A percentile compares a stretch with the other conserved stretches of the same genome.
phyloP scores from a whole-genome alignment of 2,329 filamentous ascomycete genomes.

The Amylocarpus encephaloides region DNA sequence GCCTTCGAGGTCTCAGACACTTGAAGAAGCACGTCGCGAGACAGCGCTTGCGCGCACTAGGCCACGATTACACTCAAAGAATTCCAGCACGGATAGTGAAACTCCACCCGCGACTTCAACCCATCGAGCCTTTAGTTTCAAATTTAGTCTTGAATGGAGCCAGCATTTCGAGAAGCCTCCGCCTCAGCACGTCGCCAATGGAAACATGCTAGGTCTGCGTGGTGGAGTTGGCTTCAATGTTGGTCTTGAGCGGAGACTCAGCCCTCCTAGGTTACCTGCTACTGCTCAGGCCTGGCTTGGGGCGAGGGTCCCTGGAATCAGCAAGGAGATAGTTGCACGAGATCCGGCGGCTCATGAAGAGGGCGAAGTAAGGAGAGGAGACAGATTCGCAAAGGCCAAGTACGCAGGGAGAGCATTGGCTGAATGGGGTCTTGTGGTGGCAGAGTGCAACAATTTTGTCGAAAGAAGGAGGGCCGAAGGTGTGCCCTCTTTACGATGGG shows the following conservation, averaged over 20 bases:
- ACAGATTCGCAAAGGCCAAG: constrained; percentile 37
- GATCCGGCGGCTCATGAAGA: constrained; percentile 19
- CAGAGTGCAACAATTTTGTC: constrained; percentile 76
- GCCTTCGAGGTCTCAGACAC: constrained; percentile 42
- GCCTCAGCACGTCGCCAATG: neutral
- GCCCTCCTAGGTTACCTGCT: constrained; percentile 61
- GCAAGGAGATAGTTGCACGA: constrained; percentile 21
- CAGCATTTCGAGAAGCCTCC: constrained; percentile 36
- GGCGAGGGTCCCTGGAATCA: constrained; percentile 28
- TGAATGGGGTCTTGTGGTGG: constrained; percentile 70
- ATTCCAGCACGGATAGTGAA: constrained; percentile 49
- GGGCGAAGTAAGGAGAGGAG: constrained; percentile 5
- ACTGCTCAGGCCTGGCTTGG: constrained; percentile 61
- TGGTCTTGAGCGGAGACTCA: constrained; percentile 50
- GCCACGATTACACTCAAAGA: constrained; percentile 39
- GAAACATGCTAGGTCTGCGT: constrained; percentile 3
- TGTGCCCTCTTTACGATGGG: constrained; percentile 55
- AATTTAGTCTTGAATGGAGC: constrained; percentile 66
- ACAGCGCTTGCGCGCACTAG: constrained; percentile 40
- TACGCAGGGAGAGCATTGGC: constrained; percentile 69
- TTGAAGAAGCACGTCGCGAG: constrained; percentile 45
- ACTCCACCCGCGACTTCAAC: constrained; percentile 43
- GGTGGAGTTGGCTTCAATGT: constrained; percentile 9
- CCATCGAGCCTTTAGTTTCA: constrained; percentile 55
- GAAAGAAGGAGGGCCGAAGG: constrained; percentile 71